These are phyloP conservation scores for Zygnema circumcarinatum DNA, from an alignment of 139 green algal genomes.

Conservation along the genomic window DNA sequence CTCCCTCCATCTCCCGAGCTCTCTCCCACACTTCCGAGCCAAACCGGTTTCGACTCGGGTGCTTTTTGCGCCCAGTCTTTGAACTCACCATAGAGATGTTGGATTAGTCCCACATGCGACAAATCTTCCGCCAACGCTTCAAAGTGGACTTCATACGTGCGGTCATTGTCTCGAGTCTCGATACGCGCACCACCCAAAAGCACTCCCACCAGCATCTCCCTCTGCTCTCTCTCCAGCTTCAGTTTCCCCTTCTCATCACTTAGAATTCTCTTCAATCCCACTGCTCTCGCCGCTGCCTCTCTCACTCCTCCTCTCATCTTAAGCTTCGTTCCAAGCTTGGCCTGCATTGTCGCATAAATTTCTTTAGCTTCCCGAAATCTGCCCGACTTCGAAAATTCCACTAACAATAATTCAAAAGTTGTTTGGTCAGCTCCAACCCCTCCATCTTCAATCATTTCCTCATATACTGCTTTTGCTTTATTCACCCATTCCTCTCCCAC, in stretches of 20 bases:
- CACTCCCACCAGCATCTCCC: slow-evolving; percentile 10
- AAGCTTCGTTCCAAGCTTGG: not conserved
- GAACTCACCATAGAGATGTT: slow-evolving; percentile 22
- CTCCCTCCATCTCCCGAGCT: not conserved
- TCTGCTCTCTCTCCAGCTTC: slow-evolving; percentile 28
- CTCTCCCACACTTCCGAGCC: not conserved
- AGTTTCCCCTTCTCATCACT: not conserved
- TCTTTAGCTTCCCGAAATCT: not conserved
- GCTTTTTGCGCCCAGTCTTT: slow-evolving; percentile 3
- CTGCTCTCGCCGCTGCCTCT: not conserved
- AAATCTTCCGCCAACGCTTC: not conserved
- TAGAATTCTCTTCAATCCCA: slow-evolving; percentile 6
- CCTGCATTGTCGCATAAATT: not conserved
- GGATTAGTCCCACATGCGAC: not conserved
- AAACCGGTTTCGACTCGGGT: not conserved
- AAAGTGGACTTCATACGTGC: slow-evolving; percentile 23
- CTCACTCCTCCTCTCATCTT: not conserved
- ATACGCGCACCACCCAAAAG: slow-evolving; percentile 25
- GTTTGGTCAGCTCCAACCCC: slow-evolving; percentile 5
- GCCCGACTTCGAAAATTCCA: not conserved
- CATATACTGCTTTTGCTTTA: slow-evolving; percentile 13
- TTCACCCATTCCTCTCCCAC: not conserved
- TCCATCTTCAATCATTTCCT: not conserved
- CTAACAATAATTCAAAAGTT: slow-evolving; percentile 32
- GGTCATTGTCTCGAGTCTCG: not conserved